Percentiles rank a stretch among this genome's conserved stretches.
These are phyloP conservation scores for Chalaropsis thielavioides DNA, from an alignment of 2,329 filamentous ascomycete genomes.

Conservation along the genomic window DNA sequence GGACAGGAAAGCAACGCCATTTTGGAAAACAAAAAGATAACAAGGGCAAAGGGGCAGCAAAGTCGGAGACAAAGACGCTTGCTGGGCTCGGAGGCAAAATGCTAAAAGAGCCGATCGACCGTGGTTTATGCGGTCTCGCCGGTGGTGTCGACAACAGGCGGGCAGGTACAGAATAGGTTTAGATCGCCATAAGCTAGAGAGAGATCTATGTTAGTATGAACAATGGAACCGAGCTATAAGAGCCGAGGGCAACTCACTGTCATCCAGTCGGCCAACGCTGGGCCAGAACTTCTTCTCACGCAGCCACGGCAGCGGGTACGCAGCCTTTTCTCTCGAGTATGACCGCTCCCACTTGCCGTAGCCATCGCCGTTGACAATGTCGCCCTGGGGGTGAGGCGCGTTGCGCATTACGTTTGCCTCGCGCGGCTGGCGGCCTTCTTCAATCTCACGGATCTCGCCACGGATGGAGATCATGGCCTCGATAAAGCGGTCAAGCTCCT, in stretches of 20 bases:
- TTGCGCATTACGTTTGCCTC: conserved; percentile 78
- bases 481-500: conserved; percentile 85
- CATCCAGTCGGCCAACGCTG: conserved; percentile 69
- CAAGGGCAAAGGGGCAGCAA: not conserved
- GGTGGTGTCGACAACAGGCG: conserved; percentile 57
- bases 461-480: conserved; percentile 80
- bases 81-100: not conserved
- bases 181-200: conserved; percentile 68
- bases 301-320: conserved; percentile 70
- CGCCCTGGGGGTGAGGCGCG: conserved; percentile 70
- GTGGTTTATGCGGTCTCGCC: conserved; percentile 20
- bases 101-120: not conserved
- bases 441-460: conserved; percentile 67
- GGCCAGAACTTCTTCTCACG: conserved; percentile 98
- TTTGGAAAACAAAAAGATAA: not conserved
- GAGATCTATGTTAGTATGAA: conserved; percentile 2
- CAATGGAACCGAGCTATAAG: not conserved
- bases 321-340: conserved; percentile 69
- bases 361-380: conserved; percentile 49
- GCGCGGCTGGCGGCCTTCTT: conserved; percentile 60
- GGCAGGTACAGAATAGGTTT: conserved; percentile 91
- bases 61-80: not conserved
- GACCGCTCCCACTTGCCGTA: conserved; percentile 59
- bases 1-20: conserved; percentile 8
- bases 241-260: conserved; percentile 44